Evolutionary conservation across 176 grass and related monocot species (phyloP).

Genomic region (Luzula sylvatica): DNA sequence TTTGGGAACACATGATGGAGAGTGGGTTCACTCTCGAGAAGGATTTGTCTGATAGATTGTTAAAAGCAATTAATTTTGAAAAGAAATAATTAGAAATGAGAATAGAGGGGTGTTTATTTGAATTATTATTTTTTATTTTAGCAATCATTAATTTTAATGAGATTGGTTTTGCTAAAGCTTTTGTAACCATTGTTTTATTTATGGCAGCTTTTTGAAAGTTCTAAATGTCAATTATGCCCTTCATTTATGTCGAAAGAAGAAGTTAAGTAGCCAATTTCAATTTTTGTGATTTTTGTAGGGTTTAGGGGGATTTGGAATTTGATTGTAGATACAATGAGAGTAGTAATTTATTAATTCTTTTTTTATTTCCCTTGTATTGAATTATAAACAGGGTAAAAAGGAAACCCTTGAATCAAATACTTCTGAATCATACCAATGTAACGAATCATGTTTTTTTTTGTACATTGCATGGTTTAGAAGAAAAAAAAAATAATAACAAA

Average conservation of each 20-base stretch:
- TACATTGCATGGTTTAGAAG: too few species aligned
- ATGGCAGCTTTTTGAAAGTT: too few species aligned
- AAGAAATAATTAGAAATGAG: slow-evolving; percentile 17
- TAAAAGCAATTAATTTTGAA: slow-evolving; percentile 32
- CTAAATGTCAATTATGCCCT: too few species aligned
- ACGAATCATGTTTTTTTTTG: too few species aligned
- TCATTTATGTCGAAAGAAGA: neutral
- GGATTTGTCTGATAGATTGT: slow-evolving; percentile 28
- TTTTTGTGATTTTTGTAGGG: too few species aligned
- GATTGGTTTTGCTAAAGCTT: slow-evolving; percentile 1
- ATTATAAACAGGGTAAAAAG: slow-evolving; percentile 6
- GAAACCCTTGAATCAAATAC: too few species aligned
- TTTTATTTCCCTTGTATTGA: slow-evolving; percentile 11
- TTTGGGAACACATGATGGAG: slow-evolving; percentile 53
- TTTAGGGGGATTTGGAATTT: neutral
- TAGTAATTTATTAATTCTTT: slow-evolving; percentile 10
- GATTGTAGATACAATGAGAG: slow-evolving; percentile 16
- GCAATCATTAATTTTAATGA: neutral
- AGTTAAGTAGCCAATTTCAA: neutral
- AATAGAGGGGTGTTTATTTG: neutral
- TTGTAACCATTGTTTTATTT: too few species aligned
- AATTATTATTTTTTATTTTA: slow-evolving; percentile 9
- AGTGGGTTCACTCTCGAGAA: slow-evolving; percentile 28
- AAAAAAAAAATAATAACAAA: too few species aligned
- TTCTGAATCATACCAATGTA: too few species aligned